Conservation (phyloP, 345 rosid genomes). For the Triadica sebifera region DNA sequence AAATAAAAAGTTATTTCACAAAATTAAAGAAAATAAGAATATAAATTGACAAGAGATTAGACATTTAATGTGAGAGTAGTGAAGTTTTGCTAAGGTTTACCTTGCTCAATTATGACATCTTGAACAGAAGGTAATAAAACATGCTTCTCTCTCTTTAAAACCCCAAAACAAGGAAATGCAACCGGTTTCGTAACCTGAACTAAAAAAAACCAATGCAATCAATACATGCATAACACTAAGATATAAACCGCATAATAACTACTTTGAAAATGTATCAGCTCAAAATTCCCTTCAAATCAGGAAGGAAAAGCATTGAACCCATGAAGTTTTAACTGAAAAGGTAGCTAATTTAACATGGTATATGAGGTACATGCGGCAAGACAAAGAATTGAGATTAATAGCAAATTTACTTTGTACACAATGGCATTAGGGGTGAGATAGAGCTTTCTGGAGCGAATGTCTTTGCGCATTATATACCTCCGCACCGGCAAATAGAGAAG, state of each 20-base stretch:
- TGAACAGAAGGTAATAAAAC: conserved; percentile 59
- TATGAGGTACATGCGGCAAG: neutral
- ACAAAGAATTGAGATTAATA: neutral
- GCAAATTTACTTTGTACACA: conserved; percentile 51
- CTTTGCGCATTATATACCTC: conserved; percentile 52
- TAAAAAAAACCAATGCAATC: conserved; percentile 8
- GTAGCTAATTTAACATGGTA: neutral
- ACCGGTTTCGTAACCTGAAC: conserved; percentile 57
- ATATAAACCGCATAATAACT: too few species aligned
- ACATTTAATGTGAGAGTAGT: neutral
- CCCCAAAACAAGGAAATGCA: conserved; percentile 65
- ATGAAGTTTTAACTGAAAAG: neutral
- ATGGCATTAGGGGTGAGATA: conserved; percentile 60
- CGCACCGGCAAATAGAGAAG: conserved; percentile 56
- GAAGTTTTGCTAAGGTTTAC: conserved; percentile 22
- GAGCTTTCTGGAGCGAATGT: conserved; percentile 59
- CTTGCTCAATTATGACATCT: conserved; percentile 66
- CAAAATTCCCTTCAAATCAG: neutral
- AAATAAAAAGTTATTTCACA: neutral
- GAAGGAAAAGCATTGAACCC: neutral
- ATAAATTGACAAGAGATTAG: neutral
- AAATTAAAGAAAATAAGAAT: neutral
- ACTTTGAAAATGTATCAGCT: neutral
- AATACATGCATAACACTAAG: neutral
- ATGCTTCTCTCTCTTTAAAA: conserved; percentile 64